A percentile compares a stretch with the other conserved stretches of the same genome.
These are phyloP conservation scores for Ilex aquifolium DNA, from an alignment of 257 asterid genomes.

Conservation along the genomic window DNA sequence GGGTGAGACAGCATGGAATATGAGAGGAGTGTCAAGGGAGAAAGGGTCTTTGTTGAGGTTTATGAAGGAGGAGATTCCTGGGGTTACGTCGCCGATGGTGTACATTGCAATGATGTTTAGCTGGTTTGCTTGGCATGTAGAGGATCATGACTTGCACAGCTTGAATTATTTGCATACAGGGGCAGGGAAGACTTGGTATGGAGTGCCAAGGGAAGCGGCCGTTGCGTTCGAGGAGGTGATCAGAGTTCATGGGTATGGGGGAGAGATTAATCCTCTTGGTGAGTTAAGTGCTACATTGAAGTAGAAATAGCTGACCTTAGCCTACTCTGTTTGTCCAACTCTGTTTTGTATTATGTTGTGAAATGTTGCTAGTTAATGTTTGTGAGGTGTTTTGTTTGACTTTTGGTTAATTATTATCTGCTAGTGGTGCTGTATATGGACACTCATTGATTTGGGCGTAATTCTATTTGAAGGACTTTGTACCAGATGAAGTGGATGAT, in stretches of 20 bases:
- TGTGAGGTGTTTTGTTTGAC: too few relatives aligned
- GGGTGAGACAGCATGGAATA: constrained; percentile 95
- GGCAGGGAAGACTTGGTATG: constrained; percentile 94
- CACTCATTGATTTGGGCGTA: too few relatives aligned
- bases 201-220: constrained; percentile 92
- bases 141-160: constrained; percentile 99
- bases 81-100: constrained; percentile 98
- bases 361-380: too few relatives aligned
- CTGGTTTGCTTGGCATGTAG: constrained; percentile 99
- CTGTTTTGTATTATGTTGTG: not conserved
- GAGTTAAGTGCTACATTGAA: constrained; percentile 13
- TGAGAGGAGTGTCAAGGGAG: constrained; percentile 93
- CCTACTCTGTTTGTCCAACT: not conserved
- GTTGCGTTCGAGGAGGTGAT: constrained; percentile 92
- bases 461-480: too few relatives aligned
- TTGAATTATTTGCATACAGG: constrained; percentile 90
- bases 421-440: too few relatives aligned
- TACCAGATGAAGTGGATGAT: too few relatives aligned
- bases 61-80: constrained; percentile 98
- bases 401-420: too few relatives aligned
- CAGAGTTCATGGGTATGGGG: constrained; percentile 89
- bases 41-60: constrained; percentile 74
- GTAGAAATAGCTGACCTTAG: not conserved
- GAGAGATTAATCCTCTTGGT: constrained; percentile 97
- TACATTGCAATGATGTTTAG: constrained; percentile 98